These are phyloP conservation scores for Agaricus bisporus DNA, from an alignment of 768 basidiomycete genomes.

Conservation along the genomic window DNA sequence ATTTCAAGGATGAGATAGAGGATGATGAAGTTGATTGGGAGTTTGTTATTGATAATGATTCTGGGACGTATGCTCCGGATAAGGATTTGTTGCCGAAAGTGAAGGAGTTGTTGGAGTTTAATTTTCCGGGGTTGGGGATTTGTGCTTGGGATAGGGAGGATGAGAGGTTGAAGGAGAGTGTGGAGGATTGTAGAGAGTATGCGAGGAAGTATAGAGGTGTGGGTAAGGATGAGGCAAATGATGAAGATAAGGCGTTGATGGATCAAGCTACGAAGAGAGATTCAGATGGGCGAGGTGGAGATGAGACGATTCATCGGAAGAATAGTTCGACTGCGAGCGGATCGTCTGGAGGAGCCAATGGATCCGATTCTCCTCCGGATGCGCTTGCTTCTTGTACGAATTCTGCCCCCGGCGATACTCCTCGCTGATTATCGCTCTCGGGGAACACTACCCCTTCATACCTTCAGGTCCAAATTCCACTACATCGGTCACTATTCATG, in stretches of 20 bases:
- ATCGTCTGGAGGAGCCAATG: too few species aligned
- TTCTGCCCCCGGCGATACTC: too few species aligned
- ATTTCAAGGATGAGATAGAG: conserved; percentile 45
- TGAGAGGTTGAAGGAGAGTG: conserved; percentile 47
- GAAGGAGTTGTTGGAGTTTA: conserved; percentile 59
- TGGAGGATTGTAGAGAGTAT: conserved; percentile 63
- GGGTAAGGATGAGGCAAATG: conserved; percentile 43
- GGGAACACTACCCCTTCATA: too few species aligned
- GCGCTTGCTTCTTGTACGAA: too few species aligned
- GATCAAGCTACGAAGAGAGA: conserved; percentile 15
- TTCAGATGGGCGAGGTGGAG: neutral
- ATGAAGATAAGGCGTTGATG: conserved; percentile 46
- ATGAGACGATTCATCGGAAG: neutral
- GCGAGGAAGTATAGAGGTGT: conserved; percentile 59
- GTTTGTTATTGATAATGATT: conserved; percentile 81
- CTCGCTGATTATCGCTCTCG: too few species aligned
- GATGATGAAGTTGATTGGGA: conserved; percentile 69
- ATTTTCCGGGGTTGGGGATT: conserved; percentile 63
- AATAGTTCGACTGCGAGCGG: neutral
- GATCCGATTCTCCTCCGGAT: too few species aligned
- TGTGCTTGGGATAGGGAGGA: conserved; percentile 51
- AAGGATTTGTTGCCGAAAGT: conserved; percentile 52
- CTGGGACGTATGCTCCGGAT: conserved; percentile 80
- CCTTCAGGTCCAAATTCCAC: too few species aligned
- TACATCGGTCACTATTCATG: too few species aligned